Base-by-base conservation (phyloP, 495 filamentous ascomycete species). In the Penicillium alfredii region DNA sequence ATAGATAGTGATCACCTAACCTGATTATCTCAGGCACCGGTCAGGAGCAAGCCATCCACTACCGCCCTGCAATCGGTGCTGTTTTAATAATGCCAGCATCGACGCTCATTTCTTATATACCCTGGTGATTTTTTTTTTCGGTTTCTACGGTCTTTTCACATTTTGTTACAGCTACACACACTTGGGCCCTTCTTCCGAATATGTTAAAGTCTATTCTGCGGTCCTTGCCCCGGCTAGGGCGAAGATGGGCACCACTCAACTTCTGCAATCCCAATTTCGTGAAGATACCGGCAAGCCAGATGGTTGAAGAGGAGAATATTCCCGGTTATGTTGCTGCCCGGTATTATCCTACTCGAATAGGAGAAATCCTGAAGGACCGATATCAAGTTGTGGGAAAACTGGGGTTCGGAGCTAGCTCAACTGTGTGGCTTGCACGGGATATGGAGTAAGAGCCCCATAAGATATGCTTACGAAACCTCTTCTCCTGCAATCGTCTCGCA, bases 301-400 rank as follows among this genome's bases (percentile, higher is more conserved):
- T 0, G 21, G 49, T 52, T 13, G 53, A 56, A 24, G 53, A 52
- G 10, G 48, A 56, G 11, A 52, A 39, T 6, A 36, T 55, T 10
- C 52, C 52, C n/a, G 47, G 33, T 24, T 68, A 66, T 44, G 21
- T 51, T 20, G 51, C 53, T 4, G 35, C 45, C 7, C 40, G 38
- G 27, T 68, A 55, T 45, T 66, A 59, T 44, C 64, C 63, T 6
- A 51, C 43, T 30, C 40, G 51, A 31, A 52, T 63, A 29, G 61
- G 63, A n/a, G 56, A 68, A 42, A 25, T 66, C 10, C 14, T 70
- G 10, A 35, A 56, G 21, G 42, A 59, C 24, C 48, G 53, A 14
- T 69, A 65, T 38, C 56, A 64, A 42, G 52, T 64, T 15, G 33
- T 58, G 3, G 45, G 50, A 9, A 69, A 67, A 33, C 36, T 67